Evolutionary conservation across 306 rosid species (phyloP).

Genomic region (Castanea crenata): DNA sequence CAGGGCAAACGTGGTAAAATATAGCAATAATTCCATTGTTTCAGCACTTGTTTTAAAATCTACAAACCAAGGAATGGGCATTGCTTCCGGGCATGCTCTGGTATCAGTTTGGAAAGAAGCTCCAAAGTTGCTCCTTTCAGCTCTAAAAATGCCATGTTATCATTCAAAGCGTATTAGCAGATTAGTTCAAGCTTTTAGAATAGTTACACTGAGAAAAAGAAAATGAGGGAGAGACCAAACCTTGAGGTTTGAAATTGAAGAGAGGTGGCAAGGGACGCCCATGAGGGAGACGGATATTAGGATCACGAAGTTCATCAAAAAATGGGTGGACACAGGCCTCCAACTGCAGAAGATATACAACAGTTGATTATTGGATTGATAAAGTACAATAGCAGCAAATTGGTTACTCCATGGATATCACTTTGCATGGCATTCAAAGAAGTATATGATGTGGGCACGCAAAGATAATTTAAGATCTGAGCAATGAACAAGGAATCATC

Average conservation of each 20-base stretch:
- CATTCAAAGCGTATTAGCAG: background rate
- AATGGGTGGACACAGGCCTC: slow-evolving; percentile 63
- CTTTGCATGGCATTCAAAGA: background rate
- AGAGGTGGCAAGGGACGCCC: slow-evolving; percentile 68
- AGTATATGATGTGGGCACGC: background rate
- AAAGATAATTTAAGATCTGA: background rate
- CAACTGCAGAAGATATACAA: slow-evolving; percentile 28
- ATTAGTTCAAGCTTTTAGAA: background rate
- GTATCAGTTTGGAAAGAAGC: slow-evolving; percentile 52
- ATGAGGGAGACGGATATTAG: slow-evolving; percentile 53
- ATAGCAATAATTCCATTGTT: background rate
- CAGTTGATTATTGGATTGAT: background rate
- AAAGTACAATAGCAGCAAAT: background rate
- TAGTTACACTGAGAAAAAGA: background rate
- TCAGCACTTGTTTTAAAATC: slow-evolving; percentile 1
- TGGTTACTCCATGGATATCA: background rate
- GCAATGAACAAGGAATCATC: background rate
- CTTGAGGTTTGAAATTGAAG: slow-evolving; percentile 70
- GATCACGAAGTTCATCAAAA: slow-evolving; percentile 66
- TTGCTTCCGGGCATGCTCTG: slow-evolving; percentile 65
- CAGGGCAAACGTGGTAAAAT: slow-evolving; percentile 8
- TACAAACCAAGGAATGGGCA: slow-evolving; percentile 49
- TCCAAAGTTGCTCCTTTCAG: slow-evolving; percentile 61
- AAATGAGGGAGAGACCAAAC: slow-evolving; percentile 26
- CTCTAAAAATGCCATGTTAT: slow-evolving; percentile 29